phyloP scores from a whole-genome alignment of 768 basidiomycete genomes.

The Lactifluus rugatus region DNA sequence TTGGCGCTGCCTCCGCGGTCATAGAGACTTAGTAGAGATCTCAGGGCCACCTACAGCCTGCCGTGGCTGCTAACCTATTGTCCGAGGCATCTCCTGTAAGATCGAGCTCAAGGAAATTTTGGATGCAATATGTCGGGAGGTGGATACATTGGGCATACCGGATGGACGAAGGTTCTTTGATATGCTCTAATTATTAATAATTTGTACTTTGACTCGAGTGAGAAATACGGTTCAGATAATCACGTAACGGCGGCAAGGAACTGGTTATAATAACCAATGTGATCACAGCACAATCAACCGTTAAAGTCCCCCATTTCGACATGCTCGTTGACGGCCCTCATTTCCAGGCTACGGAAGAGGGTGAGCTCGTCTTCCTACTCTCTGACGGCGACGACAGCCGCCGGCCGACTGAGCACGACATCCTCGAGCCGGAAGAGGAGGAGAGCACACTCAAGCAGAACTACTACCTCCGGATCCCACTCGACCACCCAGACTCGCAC shows the following conservation, averaged over 20 bases:
- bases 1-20: not conserved
- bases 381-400: slow-evolving; percentile 11
- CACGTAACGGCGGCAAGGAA: no score
- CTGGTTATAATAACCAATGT: no score
- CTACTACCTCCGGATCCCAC: slow-evolving; percentile 8
- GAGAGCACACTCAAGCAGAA: not conserved
- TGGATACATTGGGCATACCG: not conserved
- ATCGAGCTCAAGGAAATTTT: slow-evolving; percentile 1
- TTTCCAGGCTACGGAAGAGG: slow-evolving; percentile 4
- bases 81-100: no score
- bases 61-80: slow-evolving; percentile 2
- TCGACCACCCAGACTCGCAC: slow-evolving; percentile 2
- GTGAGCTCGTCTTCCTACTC: slow-evolving; percentile 1
- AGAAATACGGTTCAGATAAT: no score
- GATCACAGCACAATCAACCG: no score
- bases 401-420: slow-evolving; percentile 3
- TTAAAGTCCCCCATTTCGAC: not conserved
- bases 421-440: slow-evolving; percentile 1
- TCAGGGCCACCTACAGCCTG: not conserved
- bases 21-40: not conserved
- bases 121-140: slow-evolving; percentile 1
- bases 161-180: no score
- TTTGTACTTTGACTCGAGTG: no score
- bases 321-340: slow-evolving; percentile 4
- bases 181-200: no score